These are phyloP conservation scores for Pseudocercospora vitis DNA, from an alignment of 2,329 filamentous ascomycete genomes.

Conservation along the genomic window DNA sequence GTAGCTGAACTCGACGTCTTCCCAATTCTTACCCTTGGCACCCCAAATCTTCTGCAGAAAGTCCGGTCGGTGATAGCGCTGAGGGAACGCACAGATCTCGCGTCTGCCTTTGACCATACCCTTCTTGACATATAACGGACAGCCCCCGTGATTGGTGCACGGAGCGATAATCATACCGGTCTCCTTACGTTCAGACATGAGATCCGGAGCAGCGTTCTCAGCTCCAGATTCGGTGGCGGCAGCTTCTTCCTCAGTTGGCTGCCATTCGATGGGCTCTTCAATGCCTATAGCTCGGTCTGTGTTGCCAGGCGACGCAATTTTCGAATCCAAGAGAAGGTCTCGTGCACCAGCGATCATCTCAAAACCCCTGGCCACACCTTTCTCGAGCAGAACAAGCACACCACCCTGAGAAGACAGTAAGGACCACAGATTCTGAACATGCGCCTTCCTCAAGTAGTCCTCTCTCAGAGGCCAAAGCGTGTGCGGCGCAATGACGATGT, in stretches of 20 bases:
- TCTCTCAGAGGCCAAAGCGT: slow-evolving; percentile 74
- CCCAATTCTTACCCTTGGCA: slow-evolving; percentile 72
- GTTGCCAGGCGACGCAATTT: slow-evolving; percentile 63
- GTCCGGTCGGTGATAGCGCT: slow-evolving; percentile 79
- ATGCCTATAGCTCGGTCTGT: slow-evolving; percentile 16
- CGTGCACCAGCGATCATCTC: slow-evolving; percentile 86
- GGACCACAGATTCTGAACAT: slow-evolving; percentile 87
- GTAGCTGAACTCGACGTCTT: slow-evolving; percentile 90
- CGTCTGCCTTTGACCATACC: slow-evolving; percentile 73
- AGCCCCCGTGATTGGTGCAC: slow-evolving; percentile 85
- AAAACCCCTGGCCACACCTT: slow-evolving; percentile 87
- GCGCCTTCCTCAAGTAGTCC: slow-evolving; percentile 71
- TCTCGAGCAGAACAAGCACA: slow-evolving; percentile 83
- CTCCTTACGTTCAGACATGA: slow-evolving; percentile 46
- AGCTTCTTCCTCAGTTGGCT: slow-evolving; percentile 14
- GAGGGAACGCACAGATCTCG: slow-evolving; percentile 87
- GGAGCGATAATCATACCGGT: slow-evolving; percentile 62
- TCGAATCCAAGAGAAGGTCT: slow-evolving; percentile 71
- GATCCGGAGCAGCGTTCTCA: slow-evolving; percentile 3
- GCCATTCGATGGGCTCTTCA: slow-evolving; percentile 23
- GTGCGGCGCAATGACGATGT: slow-evolving; percentile 88
- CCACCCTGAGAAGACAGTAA: slow-evolving; percentile 81
- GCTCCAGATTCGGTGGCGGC: neutral
- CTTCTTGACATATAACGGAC: slow-evolving; percentile 77
- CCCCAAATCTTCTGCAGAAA: slow-evolving; percentile 78